These are phyloP conservation scores for Termitomyces eurrhizus DNA, from an alignment of 768 basidiomycete species.

Conservation along the genomic window DNA sequence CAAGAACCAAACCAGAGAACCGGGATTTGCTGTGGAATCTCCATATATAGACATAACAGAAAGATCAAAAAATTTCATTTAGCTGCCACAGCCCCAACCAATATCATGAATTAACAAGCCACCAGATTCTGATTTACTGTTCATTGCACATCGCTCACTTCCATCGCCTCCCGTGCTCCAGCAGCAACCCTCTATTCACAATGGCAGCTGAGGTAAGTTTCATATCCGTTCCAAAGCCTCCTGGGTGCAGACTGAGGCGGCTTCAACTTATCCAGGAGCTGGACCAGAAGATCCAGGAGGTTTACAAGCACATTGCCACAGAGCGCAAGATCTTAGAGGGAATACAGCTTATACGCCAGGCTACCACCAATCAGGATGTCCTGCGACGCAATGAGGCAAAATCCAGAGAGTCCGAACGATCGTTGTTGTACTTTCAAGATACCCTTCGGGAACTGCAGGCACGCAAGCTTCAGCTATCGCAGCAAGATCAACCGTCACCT, in stretches of 20 bases:
- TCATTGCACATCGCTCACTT: slow-evolving; percentile 14
- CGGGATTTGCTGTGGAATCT: background rate
- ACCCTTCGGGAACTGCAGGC: slow-evolving; percentile 79
- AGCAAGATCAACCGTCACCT: slow-evolving; percentile 41
- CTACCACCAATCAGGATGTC: slow-evolving; percentile 86
- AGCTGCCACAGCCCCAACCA: slow-evolving; percentile 23
- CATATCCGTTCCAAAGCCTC: slow-evolving; percentile 3
- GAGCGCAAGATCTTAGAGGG: slow-evolving; percentile 93
- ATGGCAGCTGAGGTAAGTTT: slow-evolving; percentile 20
- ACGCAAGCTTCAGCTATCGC: slow-evolving; percentile 64
- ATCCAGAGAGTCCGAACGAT: slow-evolving; percentile 82
- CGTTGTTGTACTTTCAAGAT: slow-evolving; percentile 83
- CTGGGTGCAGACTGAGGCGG: slow-evolving; percentile 20
- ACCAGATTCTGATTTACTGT: slow-evolving; percentile 20
- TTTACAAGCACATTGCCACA: slow-evolving; percentile 85
- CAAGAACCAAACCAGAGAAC: background rate
- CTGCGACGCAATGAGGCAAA: slow-evolving; percentile 76
- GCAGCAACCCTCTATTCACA: slow-evolving; percentile 13
- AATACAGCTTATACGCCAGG: slow-evolving; percentile 70
- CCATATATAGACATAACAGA: slow-evolving; percentile 14
- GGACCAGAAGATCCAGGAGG: slow-evolving; percentile 92
- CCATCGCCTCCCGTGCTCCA: slow-evolving; percentile 12
- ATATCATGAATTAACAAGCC: slow-evolving; percentile 16
- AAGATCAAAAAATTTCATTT: slow-evolving; percentile 13
- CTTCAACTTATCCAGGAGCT: slow-evolving; percentile 44